These are phyloP conservation scores for Tremellales sp. DNA, from an alignment of 1,284 basidiomycete species.

Conservation along the genomic window DNA sequence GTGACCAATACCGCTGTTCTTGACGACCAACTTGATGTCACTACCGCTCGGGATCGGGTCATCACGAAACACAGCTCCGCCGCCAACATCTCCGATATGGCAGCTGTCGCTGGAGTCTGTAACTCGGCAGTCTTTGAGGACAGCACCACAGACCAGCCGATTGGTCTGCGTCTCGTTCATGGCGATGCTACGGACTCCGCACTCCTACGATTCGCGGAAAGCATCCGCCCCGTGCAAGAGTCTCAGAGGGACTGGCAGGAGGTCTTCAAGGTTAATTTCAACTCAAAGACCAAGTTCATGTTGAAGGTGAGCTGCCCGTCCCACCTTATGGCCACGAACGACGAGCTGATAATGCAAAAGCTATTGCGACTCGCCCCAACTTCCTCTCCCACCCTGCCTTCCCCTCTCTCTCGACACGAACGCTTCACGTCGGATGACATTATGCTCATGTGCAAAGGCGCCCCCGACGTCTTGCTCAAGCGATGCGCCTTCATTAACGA, in stretches of 20 bases:
- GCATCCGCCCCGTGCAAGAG: constrained; percentile 42
- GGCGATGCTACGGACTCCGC: constrained; percentile 64
- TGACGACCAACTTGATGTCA: constrained; percentile 40
- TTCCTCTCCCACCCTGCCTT: constrained; percentile 5
- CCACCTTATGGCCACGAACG: neutral
- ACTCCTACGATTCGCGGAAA: constrained; percentile 59
- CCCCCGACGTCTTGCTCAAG: constrained; percentile 58
- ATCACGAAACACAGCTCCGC: constrained; percentile 15
- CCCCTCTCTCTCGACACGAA: constrained; percentile 18
- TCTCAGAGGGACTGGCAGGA: constrained; percentile 44
- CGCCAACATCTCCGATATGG: constrained; percentile 42
- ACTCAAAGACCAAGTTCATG: constrained; percentile 67
- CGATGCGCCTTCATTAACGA: constrained; percentile 51
- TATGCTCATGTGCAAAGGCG: constrained; percentile 57
- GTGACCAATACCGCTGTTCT: constrained; percentile 53
- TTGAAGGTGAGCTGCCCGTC: constrained; percentile 43
- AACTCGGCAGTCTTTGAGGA: constrained; percentile 60
- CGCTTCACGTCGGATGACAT: constrained; percentile 21
- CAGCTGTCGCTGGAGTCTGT: constrained; percentile 57
- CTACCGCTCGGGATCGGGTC: constrained; percentile 35
- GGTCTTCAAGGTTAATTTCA: constrained; percentile 55
- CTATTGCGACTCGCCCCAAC: constrained; percentile 13
- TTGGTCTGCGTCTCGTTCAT: constrained; percentile 54
- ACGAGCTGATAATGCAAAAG: constrained; percentile 7
- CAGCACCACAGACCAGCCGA: constrained; percentile 45